These are phyloP conservation scores for Sporothrix mexicana DNA, from an alignment of 2,329 filamentous ascomycete genomes.

Conservation along the genomic window DNA sequence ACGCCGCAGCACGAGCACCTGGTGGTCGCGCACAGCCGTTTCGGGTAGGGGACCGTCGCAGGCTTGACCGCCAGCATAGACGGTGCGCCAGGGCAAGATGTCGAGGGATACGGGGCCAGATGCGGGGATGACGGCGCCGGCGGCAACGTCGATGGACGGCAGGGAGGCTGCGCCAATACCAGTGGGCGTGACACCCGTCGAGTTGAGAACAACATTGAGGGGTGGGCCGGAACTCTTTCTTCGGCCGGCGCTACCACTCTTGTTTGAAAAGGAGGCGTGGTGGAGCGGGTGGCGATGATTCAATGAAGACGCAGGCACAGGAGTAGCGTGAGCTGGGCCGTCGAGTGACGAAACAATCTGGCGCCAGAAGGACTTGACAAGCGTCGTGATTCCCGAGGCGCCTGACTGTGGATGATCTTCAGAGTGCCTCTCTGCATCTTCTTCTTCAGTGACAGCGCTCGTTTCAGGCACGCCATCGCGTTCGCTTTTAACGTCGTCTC, in stretches of 20 bases:
- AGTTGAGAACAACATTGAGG: slow-evolving; percentile 46
- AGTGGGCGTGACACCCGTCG: slow-evolving; percentile 46
- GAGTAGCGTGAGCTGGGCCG: slow-evolving; percentile 38
- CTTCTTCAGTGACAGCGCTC: background rate
- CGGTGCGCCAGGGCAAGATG: slow-evolving; percentile 68
- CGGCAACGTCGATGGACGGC: slow-evolving; percentile 50
- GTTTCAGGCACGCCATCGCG: background rate
- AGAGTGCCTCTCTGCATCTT: background rate
- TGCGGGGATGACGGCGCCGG: slow-evolving; percentile 44
- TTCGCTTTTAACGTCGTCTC: background rate
- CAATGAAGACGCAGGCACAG: slow-evolving; percentile 27
- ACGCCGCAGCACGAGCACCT: slow-evolving; percentile 81
- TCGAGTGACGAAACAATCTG: slow-evolving; percentile 54
- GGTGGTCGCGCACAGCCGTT: slow-evolving; percentile 61
- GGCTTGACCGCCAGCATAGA: slow-evolving; percentile 73
- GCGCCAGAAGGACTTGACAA: slow-evolving; percentile 55
- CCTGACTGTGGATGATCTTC: background rate
- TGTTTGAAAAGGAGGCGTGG: slow-evolving; percentile 1
- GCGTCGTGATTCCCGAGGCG: slow-evolving; percentile 47
- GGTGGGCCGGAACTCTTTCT: slow-evolving; percentile 25
- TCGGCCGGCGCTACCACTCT: slow-evolving; percentile 11
- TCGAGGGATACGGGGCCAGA: slow-evolving; percentile 45
- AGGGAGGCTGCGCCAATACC: slow-evolving; percentile 58
- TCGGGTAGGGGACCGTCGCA: slow-evolving; percentile 66
- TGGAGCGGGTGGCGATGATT: background rate